phyloP scores from a whole-genome alignment of 306 rosid species.

The Prinsepia uniflora region DNA sequence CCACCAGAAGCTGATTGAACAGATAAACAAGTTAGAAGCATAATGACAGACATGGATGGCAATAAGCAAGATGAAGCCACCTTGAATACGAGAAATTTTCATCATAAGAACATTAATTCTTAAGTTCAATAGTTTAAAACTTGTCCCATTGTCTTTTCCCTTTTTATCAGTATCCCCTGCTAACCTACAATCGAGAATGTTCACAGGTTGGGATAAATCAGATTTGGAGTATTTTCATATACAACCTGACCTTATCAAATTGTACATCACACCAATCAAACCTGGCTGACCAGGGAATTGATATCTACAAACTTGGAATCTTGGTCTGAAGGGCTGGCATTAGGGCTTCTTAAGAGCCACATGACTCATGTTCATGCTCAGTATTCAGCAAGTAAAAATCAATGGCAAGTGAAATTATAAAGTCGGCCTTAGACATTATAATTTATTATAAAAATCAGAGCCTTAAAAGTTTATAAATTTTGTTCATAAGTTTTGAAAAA shows the following conservation, averaged over 20 bases:
- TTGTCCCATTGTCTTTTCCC: not conserved
- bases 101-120: not conserved
- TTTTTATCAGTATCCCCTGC: not conserved
- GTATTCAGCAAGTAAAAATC: not conserved
- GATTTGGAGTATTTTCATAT: not conserved
- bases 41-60: not conserved
- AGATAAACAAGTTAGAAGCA: conserved; percentile 14
- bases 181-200: not conserved
- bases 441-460: not conserved
- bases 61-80: not conserved
- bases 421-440: not conserved
- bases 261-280: not conserved
- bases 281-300: not conserved
- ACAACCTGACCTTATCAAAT: not conserved
- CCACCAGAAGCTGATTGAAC: conserved; percentile 77
- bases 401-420: not conserved
- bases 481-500: conserved; percentile 3
- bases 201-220: not conserved
- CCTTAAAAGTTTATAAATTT: not conserved
- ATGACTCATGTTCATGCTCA: not conserved
- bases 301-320: not conserved
- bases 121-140: not conserved
- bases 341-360: not conserved
- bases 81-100: not conserved
- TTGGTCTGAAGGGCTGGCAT: not conserved